A percentile compares a stretch with the other conserved stretches of the same genome.
Evolutionary conservation across 2,329 filamentous ascomycete genomes (phyloP).

Genomic region (Sporothrix pallida): DNA sequence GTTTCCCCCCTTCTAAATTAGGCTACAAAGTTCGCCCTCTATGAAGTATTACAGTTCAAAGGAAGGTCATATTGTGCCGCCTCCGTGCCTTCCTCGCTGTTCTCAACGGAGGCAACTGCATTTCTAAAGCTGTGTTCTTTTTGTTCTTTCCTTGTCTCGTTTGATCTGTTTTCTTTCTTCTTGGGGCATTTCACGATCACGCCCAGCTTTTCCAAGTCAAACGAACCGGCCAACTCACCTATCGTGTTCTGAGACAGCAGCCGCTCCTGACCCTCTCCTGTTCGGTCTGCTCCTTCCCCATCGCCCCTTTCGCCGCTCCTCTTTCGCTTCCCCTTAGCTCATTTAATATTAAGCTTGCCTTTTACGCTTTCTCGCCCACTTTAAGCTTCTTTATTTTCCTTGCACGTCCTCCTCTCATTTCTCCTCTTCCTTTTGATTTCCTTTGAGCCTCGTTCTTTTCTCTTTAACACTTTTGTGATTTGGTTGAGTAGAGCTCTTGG

Average conservation of each 20-base stretch:
- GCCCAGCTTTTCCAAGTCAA: neutral
- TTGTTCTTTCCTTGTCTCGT: neutral
- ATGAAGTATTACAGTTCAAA: neutral
- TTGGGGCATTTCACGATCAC: neutral
- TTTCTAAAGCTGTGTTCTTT: neutral
- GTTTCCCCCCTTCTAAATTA: slow-evolving; percentile 23
- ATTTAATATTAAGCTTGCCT: slow-evolving; percentile 27
- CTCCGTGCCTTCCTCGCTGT: slow-evolving; percentile 13
- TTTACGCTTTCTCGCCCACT: neutral
- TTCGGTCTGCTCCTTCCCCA: neutral
- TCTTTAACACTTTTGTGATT: neutral
- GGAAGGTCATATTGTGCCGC: slow-evolving; percentile 14
- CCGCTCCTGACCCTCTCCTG: slow-evolving; percentile 2
- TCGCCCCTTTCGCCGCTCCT: slow-evolving; percentile 22
- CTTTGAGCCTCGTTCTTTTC: neutral
- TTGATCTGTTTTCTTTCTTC: neutral
- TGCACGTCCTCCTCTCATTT: slow-evolving; percentile 8
- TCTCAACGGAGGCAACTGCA: slow-evolving; percentile 11
- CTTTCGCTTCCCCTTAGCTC: slow-evolving; percentile 18
- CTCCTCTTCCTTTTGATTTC: neutral
- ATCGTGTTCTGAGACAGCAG: slow-evolving; percentile 25
- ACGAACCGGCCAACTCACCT: neutral
- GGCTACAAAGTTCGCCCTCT: slow-evolving; percentile 22
- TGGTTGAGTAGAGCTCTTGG: neutral
- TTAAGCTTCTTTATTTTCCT: slow-evolving; percentile 28